Base-by-base conservation (phyloP, 2,329 filamentous ascomycete genomes). In the Didymella sp. region DNA sequence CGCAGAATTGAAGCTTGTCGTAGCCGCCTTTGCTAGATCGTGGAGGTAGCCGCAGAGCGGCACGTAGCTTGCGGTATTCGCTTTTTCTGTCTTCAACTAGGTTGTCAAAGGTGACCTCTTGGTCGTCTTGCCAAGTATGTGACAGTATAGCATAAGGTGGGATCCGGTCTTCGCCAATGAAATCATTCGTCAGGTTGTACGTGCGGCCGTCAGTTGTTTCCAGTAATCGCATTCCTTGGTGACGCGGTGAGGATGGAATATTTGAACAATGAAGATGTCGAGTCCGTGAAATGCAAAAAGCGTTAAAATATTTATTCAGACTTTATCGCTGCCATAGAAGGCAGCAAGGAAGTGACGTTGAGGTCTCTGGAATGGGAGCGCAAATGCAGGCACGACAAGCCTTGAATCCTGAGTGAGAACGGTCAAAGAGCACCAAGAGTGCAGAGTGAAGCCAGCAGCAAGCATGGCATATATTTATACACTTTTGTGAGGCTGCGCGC, bases 61-160 rank as follows among this genome's bases (percentile, higher is more conserved):
- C 3, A 6, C 43, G 30, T 8, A 40, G 12, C 21, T 19, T 48
- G 4, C 38, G 25, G 19, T 24, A 52, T 4, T 9, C 33, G 15
- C 21, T 51, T 53, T 15, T 35, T 11, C 28, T 38, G 11, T 55
- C 46, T 28, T 48, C 11, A 3, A 27, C 8, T 4, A 65, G n/a
- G 6, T 63, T 54, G 0, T 58, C 41, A 25, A 56, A 66, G 4
- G 37, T 60, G 1, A 61, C 59, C n/a, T 67, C 50, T n/a, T 55
- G 37, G 22, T 58, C 55, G 2, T 13, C 11, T 0, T 50, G 47
- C 57, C 62, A 67, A 2, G 59, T 67, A 17, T 67, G 62, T 1
- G 62, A 64, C 1, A 67, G 58, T 11, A 66, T 66, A 5, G 64
- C 58, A 13, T 67, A 67, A 0, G 47, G 19, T 5, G 60, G 62